phyloP scores from a whole-genome alignment of 768 basidiomycete genomes.

The Tylopilus plumbeoviolaceoides region DNA sequence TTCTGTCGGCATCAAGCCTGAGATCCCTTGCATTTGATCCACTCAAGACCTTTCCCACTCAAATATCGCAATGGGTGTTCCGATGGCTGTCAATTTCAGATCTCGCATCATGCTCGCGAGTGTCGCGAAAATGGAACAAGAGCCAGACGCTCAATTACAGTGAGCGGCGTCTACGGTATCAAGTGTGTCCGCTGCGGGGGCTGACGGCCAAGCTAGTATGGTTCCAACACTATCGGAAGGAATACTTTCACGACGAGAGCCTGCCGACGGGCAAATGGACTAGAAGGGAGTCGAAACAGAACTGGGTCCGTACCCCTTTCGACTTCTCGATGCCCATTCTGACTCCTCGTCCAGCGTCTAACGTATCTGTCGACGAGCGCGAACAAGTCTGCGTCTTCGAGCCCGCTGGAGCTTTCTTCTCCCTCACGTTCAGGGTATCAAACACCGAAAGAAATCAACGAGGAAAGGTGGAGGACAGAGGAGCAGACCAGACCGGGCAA shows the following conservation, averaged over 20 bases:
- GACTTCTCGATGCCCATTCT: constrained; percentile 10
- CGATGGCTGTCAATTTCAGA: constrained; percentile 44
- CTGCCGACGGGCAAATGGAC: background rate
- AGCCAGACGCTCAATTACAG: constrained; percentile 40
- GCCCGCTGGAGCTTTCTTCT: constrained; percentile 21
- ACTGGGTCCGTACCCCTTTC: background rate
- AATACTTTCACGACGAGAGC: constrained; percentile 79
- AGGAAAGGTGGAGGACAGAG: constrained; percentile 48
- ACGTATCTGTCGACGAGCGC: constrained; percentile 39
- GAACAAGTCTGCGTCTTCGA: constrained; percentile 38
- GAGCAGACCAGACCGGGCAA: constrained; percentile 63
- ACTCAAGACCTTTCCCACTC: background rate
- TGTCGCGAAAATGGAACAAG: constrained; percentile 53
- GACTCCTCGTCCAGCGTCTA: constrained; percentile 43
- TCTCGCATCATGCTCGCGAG: background rate
- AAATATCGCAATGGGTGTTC: constrained; percentile 31
- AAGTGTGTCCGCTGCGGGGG: background rate
- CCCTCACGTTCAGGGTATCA: background rate
- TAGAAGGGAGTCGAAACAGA: constrained; percentile 13
- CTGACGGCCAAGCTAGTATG: constrained; percentile 56
- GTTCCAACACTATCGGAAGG: constrained; percentile 89
- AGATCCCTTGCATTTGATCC: constrained; percentile 4
- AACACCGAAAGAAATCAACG: constrained; percentile 45
- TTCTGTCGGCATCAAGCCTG: constrained; percentile 33
- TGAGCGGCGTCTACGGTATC: constrained; percentile 11